phyloP scores from a whole-genome alignment of 805 yeast species.

The Hanseniaspora lindneri region DNA sequence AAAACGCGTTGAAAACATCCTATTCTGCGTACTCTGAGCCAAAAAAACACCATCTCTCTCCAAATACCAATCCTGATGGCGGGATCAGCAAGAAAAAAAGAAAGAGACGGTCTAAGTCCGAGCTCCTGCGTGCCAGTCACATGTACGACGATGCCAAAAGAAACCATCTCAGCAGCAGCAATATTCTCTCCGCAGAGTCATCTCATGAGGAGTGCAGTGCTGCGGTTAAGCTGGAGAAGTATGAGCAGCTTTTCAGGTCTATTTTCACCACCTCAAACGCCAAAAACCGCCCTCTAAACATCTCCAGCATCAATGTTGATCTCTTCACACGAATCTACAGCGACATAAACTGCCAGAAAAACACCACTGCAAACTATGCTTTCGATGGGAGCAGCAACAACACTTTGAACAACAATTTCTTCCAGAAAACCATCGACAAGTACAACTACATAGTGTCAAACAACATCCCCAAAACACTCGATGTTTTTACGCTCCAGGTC shows the following conservation, averaged over 20 bases:
- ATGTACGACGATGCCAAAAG: too few relatives aligned
- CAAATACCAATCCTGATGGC: background rate
- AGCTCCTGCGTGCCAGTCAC: background rate
- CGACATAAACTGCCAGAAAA: constrained; percentile 17
- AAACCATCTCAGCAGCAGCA: too few relatives aligned
- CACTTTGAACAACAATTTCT: constrained; percentile 2
- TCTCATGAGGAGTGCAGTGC: too few relatives aligned
- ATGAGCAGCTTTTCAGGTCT: constrained; percentile 21
- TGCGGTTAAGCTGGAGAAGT: constrained; percentile 22
- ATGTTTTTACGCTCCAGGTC: constrained; percentile 34
- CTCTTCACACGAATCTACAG: constrained; percentile 23
- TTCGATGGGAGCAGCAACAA: constrained; percentile 8
- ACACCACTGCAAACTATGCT: background rate
- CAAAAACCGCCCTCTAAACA: constrained; percentile 8
- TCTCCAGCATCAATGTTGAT: constrained; percentile 23
- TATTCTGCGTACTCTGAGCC: too few relatives aligned
- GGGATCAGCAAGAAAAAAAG: background rate
- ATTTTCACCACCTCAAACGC: constrained; percentile 16
- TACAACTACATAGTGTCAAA: constrained; percentile 6
- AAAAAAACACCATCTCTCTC: too few relatives aligned
- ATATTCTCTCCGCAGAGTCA: too few relatives aligned
- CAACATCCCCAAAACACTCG: background rate
- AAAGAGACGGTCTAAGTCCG: background rate
- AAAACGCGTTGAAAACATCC: too few relatives aligned
- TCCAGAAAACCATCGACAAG: constrained; percentile 12